Evolutionary conservation across 78 protist species (phyloP).

Genomic region (Dictyostelium brefeldianum): DNA sequence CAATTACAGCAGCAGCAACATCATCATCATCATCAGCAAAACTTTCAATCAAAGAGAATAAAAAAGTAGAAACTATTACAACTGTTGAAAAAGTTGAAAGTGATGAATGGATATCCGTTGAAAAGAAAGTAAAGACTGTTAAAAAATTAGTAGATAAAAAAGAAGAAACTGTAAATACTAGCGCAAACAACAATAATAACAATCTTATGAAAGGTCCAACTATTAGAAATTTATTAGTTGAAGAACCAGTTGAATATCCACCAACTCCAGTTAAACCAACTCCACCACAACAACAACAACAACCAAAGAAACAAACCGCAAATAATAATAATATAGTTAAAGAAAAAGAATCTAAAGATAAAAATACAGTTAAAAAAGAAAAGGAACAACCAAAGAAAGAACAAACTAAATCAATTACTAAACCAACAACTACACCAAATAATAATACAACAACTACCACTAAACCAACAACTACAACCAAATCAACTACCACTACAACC

Average conservation of each 20-base stretch:
- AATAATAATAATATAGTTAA: background rate
- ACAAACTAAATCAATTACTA: background rate
- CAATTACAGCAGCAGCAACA: background rate
- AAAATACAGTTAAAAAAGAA: background rate
- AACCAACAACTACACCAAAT: background rate
- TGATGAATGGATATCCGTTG: conserved; percentile 61
- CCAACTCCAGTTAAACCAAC: conserved; percentile 46
- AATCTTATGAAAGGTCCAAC: conserved; percentile 22
- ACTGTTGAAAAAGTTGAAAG: background rate
- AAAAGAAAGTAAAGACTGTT: conserved; percentile 56
- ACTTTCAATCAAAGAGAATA: conserved; percentile 20
- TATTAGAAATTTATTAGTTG: conserved; percentile 58
- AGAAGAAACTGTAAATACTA: background rate
- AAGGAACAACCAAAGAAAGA: background rate
- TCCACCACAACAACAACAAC: conserved; percentile 18
- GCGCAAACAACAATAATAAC: background rate
- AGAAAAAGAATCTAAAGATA: conserved; percentile 9
- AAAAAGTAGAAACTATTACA: conserved; percentile 1
- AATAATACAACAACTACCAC: background rate
- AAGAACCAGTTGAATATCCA: conserved; percentile 67
- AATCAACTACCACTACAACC: background rate
- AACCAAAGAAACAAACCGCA: background rate
- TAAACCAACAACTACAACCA: background rate
- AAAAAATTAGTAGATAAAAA: background rate
- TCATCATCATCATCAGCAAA: background rate